A percentile compares a stretch with the other conserved stretches of the same genome.
phyloP scores from a whole-genome alignment of 139 green algal genomes.

The Volvox reticuliferus region DNA sequence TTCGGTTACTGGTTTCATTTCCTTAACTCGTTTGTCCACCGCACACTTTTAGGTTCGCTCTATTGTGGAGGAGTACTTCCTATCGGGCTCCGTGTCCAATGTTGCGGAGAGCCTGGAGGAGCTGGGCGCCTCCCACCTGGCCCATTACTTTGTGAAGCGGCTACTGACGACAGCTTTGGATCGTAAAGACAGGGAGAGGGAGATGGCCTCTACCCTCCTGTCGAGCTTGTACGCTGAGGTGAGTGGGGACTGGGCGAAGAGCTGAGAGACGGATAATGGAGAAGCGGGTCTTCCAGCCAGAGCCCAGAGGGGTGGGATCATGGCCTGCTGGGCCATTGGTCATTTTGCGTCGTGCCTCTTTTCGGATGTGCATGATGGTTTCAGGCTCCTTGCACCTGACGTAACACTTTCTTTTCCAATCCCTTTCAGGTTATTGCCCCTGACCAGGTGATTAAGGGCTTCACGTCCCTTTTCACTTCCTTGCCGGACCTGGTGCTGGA shows the following conservation, averaged over 20 bases:
- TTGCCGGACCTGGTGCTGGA: constrained; percentile 90
- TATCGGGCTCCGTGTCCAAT: constrained; percentile 76
- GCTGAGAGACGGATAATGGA: too few species aligned
- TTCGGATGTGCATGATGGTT: too few species aligned
- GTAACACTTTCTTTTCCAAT: background rate
- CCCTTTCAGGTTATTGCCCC: constrained; percentile 52
- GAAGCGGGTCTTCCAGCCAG: too few species aligned
- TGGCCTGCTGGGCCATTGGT: too few species aligned
- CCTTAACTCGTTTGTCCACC: too few species aligned
- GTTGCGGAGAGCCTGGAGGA: constrained; percentile 71
- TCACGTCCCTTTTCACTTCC: constrained; percentile 66
- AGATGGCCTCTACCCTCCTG: constrained; percentile 91
- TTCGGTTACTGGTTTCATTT: too few species aligned
- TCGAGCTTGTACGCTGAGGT: constrained; percentile 88
- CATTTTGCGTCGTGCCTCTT: too few species aligned
- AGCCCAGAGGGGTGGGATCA: too few species aligned
- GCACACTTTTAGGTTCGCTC: constrained; percentile 51
- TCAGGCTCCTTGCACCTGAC: too few species aligned
- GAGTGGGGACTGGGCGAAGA: background rate
- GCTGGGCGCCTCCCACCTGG: constrained; percentile 61
- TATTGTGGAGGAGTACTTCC: constrained; percentile 93
- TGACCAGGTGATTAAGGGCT: constrained; percentile 81
- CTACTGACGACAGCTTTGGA: constrained; percentile 85
- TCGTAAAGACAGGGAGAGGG: constrained; percentile 90
- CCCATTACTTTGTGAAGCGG: constrained; percentile 95